Evolutionary conservation across 257 asterid genomes (phyloP).

Genomic region (Lantana camara): DNA sequence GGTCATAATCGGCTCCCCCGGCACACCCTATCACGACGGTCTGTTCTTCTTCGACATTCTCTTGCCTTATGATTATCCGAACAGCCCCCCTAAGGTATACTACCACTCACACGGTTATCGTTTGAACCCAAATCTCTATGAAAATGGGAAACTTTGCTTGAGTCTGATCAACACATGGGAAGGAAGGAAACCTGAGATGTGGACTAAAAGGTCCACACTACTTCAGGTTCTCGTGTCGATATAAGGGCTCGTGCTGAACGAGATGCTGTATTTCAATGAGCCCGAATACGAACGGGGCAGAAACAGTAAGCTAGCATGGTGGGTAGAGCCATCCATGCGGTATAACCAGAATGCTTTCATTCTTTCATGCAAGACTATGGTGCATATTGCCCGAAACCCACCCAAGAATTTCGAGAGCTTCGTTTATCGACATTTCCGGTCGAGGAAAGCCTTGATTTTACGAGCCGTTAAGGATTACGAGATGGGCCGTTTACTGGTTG

Average conservation of each 20-base stretch:
- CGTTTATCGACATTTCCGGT: constrained; percentile 38
- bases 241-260: constrained; percentile 67
- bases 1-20: constrained; percentile 53
- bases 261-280: constrained; percentile 56
- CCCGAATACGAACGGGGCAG: constrained; percentile 24
- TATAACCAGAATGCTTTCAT: constrained; percentile 42
- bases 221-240: constrained; percentile 65
- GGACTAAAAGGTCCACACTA: constrained; percentile 48
- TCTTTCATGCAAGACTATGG: constrained; percentile 54
- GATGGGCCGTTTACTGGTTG: constrained; percentile 29
- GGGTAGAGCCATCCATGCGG: constrained; percentile 21
- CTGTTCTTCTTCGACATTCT: constrained; percentile 70
- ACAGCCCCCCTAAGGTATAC: constrained; percentile 46
- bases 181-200: constrained; percentile 35
- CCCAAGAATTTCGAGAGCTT: constrained; percentile 50
- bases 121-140: constrained; percentile 62
- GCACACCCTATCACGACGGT: constrained; percentile 72
- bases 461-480: constrained; percentile 39
- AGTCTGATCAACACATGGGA: constrained; percentile 59
- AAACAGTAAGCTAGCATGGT: neutral
- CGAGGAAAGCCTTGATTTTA: constrained; percentile 30
- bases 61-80: constrained; percentile 57
- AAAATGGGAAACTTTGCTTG: constrained; percentile 45
- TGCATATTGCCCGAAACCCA: constrained; percentile 27
- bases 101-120: constrained; percentile 52